Percentiles rank a stretch among this genome's conserved stretches.
These are phyloP conservation scores for Tympanopsis confertula DNA, from an alignment of 2,329 filamentous ascomycete species.

Conservation along the genomic window DNA sequence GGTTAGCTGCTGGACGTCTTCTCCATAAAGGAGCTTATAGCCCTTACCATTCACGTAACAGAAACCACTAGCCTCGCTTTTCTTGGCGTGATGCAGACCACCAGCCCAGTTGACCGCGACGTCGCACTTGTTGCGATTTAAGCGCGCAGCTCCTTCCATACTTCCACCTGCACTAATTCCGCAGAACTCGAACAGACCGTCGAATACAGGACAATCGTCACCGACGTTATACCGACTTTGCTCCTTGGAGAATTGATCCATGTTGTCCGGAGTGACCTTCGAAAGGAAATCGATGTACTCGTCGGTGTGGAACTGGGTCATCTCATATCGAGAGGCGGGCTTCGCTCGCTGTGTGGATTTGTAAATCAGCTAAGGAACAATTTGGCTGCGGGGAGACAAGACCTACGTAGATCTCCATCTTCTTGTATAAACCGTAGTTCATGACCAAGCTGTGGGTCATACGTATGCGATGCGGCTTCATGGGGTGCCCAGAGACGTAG, in stretches of 20 bases:
- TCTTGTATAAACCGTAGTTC: constrained; percentile 89
- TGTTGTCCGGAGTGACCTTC: constrained; percentile 96
- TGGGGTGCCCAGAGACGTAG: constrained; percentile 91
- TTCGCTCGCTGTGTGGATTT: constrained; percentile 55
- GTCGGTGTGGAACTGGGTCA: constrained; percentile 86
- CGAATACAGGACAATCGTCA: constrained; percentile 94
- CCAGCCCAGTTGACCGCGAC: constrained; percentile 98
- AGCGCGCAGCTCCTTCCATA: constrained; percentile 81
- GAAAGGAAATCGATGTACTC: constrained; percentile 92
- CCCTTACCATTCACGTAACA: constrained; percentile 71
- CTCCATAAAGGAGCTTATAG: not conserved
- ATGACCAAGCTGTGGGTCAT: constrained; percentile 92
- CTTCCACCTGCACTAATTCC: constrained; percentile 88
- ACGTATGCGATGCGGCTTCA: constrained; percentile 96
- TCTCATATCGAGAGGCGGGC: constrained; percentile 77
- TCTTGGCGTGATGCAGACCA: constrained; percentile 93
- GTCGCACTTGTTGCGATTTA: constrained; percentile 84
- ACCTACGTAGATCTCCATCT: constrained; percentile 89
- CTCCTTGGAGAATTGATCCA: constrained; percentile 85
- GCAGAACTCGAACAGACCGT: constrained; percentile 94
- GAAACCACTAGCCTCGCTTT: constrained; percentile 90
- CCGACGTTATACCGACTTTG: constrained; percentile 90
- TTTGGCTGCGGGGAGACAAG: constrained; percentile 29
- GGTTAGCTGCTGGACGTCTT: not conserved
- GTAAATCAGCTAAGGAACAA: constrained; percentile 16